These are phyloP conservation scores for Daucus carota DNA, from an alignment of 129 eudicot species.

Conservation along the genomic window DH1_v3.0 NC_030385.2:28892001-28892500, in stretches of 20 bases:
- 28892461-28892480: too few species aligned
- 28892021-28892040: not conserved
- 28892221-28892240: not conserved
- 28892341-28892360: too few species aligned
- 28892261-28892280: too few species aligned
- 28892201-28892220: not conserved
- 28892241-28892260: not conserved
- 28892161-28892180: not conserved
- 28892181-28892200: not conserved
- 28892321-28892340: too few species aligned
- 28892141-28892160: not conserved
- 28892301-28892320: too few species aligned
- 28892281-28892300: too few species aligned
- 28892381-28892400: too few species aligned
- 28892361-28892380: too few species aligned
- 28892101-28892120: not conserved
- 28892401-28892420: too few species aligned
- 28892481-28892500: too few species aligned
- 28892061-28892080: not conserved
- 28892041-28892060: not conserved
- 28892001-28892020: not conserved
- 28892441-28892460: too few species aligned
- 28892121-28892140: not conserved
- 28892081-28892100: not conserved
- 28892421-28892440: too few species aligned